Evolutionary conservation across 345 rosid genomes (phyloP), one percentile per base, ranked within the genome.

Genomic region (Xanthoceras sorbifolium): DNA sequence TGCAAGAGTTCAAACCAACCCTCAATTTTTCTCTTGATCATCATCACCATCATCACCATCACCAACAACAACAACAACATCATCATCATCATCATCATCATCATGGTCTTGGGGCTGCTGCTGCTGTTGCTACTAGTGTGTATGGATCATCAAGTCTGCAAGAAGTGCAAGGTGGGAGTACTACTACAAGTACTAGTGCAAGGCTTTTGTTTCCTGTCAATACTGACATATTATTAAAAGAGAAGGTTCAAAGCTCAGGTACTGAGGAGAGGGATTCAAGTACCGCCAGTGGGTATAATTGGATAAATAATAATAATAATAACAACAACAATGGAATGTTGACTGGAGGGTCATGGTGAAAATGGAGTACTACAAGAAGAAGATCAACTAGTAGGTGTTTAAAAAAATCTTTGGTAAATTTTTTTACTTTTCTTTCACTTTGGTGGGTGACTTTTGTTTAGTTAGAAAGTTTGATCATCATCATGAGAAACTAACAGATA

Each of bases 1-100:
- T 77, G 69, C 90, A 80, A 63, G 90, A 84, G 1, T 76, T 84
- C 61, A 85, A 85, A 78, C 85, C 87, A 40, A 77, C 76, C 60
- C 82, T 84, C 15, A 84, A 77, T 76, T 86, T 84, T 64, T 72
- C 86, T 9, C 74, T 83, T 8, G 61, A 55, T 55, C 26, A 55
- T 2, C 61, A 20, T 0, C 9, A 20, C 2, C 22, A 15, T n/a
- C n/a, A n/a, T n/a, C n/a, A n/a, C n/a, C n/a, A n/a, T n/a, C n/a
- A n/a, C n/a, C n/a, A n/a, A n/a, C n/a, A n/a, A n/a, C n/a, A n/a
- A n/a, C n/a, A n/a, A n/a, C n/a, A n/a, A n/a, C n/a, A n/a, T 20
- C 26, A 18, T 20, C 61, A 55, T 7, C 61, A 55, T 4, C 22
- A 15, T n/a, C 26, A 18, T n/a, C 61, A 55, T 20, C 57, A 50